A percentile compares a stretch with the other conserved stretches of the same genome.
Evolutionary conservation across 371 early-diverging fungal genomes (phyloP).

Genomic region (Actinomucor elegans): DNA sequence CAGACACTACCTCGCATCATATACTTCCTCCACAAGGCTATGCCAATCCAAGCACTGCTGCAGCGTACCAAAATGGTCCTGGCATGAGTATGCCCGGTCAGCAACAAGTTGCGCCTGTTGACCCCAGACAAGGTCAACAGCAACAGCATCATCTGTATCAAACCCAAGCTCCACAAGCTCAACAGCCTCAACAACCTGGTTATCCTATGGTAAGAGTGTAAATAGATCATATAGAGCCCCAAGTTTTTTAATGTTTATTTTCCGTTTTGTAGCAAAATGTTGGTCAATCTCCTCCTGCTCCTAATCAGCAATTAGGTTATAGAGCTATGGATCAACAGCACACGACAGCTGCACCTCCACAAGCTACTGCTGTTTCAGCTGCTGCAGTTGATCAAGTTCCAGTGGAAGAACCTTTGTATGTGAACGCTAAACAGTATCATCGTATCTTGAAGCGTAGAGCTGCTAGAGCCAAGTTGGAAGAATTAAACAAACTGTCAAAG

Average conservation of each 20-base stretch:
- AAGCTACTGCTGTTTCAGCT: background rate
- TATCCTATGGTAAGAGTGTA: conserved; percentile 12
- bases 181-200: conserved; percentile 4
- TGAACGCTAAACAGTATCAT: conserved; percentile 91
- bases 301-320: conserved; percentile 1
- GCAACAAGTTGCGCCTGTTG: background rate
- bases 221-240: background rate
- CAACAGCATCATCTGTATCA: conserved; percentile 5
- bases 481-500: conserved; percentile 51
- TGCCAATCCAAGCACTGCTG: conserved; percentile 1
- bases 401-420: conserved; percentile 20
- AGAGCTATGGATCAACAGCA: conserved; percentile 7
- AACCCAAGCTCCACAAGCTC: conserved; percentile 3
- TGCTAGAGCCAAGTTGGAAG: conserved; percentile 70
- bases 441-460: conserved; percentile 86
- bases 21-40: conserved; percentile 19
- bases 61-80: background rate
- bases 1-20: conserved; percentile 20
- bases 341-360: background rate
- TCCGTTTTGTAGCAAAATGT: background rate
- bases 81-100: too few relatives aligned
- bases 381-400: background rate
- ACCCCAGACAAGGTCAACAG: conserved; percentile 4
- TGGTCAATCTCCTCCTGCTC: conserved; percentile 6
- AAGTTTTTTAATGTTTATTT: background rate